Conservation (phyloP, 306 rosid genomes). For the Sindora glabra region DNA sequence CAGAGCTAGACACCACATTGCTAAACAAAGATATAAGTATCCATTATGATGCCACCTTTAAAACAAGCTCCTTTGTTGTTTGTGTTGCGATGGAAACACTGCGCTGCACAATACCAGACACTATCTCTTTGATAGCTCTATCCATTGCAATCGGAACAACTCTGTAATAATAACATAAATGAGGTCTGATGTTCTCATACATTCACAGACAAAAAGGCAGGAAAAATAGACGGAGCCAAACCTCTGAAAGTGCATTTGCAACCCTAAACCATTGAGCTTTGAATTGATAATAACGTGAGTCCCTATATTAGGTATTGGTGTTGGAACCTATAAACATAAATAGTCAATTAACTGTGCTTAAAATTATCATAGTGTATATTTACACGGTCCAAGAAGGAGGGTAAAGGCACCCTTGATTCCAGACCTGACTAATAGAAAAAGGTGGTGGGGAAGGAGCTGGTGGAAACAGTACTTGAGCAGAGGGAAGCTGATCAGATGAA, state of each 20-base stretch:
- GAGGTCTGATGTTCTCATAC: constrained; percentile 6
- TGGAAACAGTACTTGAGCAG: constrained; percentile 79
- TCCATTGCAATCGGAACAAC: constrained; percentile 91
- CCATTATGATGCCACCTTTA: constrained; percentile 53
- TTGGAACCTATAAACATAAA: constrained; percentile 47
- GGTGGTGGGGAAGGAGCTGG: constrained; percentile 59
- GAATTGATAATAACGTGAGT: constrained; percentile 79
- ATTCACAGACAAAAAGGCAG: constrained; percentile 6
- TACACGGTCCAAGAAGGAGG: not conserved
- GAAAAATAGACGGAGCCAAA: constrained; percentile 20
- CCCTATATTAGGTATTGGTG: constrained; percentile 73
- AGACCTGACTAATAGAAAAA: constrained; percentile 66
- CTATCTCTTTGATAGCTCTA: constrained; percentile 89
- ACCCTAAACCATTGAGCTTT: constrained; percentile 61
- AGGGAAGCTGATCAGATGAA: constrained; percentile 72
- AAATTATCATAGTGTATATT: not conserved
- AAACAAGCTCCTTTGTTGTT: constrained; percentile 95
- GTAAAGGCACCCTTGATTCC: not conserved
- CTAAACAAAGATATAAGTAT: not conserved
- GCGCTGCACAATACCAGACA: constrained; percentile 82
- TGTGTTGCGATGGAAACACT: constrained; percentile 98
- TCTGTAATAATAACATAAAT: constrained; percentile 38
- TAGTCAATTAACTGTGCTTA: not conserved
- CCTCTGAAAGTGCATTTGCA: constrained; percentile 93
- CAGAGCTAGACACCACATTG: not conserved